Evolutionary conservation across 345 rosid genomes (phyloP).

Genomic region (Erysimum cheiranthoides): DNA sequence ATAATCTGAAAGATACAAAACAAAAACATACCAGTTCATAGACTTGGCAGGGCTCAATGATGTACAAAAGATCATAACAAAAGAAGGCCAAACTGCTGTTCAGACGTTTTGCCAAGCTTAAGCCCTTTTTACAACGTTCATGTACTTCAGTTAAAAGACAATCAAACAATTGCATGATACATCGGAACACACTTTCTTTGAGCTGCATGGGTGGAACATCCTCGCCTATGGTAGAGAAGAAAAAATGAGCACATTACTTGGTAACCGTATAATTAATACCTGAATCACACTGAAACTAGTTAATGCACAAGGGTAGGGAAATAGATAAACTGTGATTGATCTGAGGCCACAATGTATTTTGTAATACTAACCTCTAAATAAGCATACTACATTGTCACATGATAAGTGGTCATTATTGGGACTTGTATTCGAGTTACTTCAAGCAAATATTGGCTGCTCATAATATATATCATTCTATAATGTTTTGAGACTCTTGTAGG

Average conservation of each 20-base stretch:
- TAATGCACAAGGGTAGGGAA: constrained; percentile 15
- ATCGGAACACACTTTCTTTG: constrained; percentile 94
- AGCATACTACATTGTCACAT: constrained; percentile 8
- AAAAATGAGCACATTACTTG: constrained; percentile 21
- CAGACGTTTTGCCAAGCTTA: constrained; percentile 91
- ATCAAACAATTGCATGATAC: constrained; percentile 89
- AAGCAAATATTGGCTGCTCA: constrained; percentile 20
- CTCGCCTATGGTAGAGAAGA: constrained; percentile 61
- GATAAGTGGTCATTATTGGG: background rate
- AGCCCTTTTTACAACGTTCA: constrained; percentile 98
- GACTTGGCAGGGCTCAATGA: constrained; percentile 96
- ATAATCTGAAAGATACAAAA: constrained; percentile 16
- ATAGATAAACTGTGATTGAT: constrained; percentile 20
- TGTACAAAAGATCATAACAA: constrained; percentile 94
- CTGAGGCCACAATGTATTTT: constrained; percentile 3
- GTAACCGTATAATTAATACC: constrained; percentile 26
- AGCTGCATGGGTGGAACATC: constrained; percentile 98
- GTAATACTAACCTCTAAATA: constrained; percentile 12
- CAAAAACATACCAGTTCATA: constrained; percentile 83
- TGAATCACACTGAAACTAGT: constrained; percentile 22
- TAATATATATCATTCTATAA: background rate
- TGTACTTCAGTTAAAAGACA: constrained; percentile 97
- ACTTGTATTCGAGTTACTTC: background rate
- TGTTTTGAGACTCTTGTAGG: constrained; percentile 1
- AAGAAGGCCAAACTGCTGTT: constrained; percentile 98